A percentile compares a stretch with the other conserved stretches of the same genome.
Conservation (phyloP, 2,329 filamentous ascomycete species). For the Penicillium aurantiogriseum region DNA sequence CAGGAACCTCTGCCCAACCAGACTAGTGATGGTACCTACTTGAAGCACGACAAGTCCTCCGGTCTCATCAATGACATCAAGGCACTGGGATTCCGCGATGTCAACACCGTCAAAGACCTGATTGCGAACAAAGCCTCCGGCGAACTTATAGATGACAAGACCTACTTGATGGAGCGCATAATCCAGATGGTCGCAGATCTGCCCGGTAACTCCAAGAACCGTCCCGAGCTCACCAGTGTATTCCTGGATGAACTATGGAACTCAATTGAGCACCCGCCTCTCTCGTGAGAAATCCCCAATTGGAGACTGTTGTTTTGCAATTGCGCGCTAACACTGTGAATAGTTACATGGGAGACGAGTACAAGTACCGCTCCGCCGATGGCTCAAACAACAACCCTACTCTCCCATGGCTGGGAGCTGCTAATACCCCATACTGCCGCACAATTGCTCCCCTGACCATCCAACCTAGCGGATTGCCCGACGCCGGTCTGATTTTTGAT, state of each 20-base stretch:
- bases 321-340: conserved; percentile 11
- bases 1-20: conserved; percentile 63
- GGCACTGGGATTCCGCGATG: conserved; percentile 56
- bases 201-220: conserved; percentile 60
- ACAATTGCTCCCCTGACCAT: conserved; percentile 60
- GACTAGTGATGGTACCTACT: conserved; percentile 62
- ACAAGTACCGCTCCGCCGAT: conserved; percentile 66
- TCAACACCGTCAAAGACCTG: conserved; percentile 62
- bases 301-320: not conserved
- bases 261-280: conserved; percentile 68
- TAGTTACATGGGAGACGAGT: conserved; percentile 53
- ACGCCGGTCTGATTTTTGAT: conserved; percentile 56
- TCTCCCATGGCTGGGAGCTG: conserved; percentile 64
- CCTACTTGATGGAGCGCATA: conserved; percentile 71
- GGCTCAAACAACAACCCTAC: conserved; percentile 70
- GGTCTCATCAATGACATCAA: conserved; percentile 59
- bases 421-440: conserved; percentile 65
- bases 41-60: conserved; percentile 51
- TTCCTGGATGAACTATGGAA: conserved; percentile 71
- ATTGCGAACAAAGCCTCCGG: conserved; percentile 64
- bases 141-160: conserved; percentile 68
- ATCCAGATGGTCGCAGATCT: conserved; percentile 68
- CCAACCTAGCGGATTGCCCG: conserved; percentile 64
- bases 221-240: conserved; percentile 62
- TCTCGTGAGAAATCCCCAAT: conserved; percentile 51